phyloP scores from a whole-genome alignment of 2,329 filamentous ascomycete species.

The Calonectria montana region DNA sequence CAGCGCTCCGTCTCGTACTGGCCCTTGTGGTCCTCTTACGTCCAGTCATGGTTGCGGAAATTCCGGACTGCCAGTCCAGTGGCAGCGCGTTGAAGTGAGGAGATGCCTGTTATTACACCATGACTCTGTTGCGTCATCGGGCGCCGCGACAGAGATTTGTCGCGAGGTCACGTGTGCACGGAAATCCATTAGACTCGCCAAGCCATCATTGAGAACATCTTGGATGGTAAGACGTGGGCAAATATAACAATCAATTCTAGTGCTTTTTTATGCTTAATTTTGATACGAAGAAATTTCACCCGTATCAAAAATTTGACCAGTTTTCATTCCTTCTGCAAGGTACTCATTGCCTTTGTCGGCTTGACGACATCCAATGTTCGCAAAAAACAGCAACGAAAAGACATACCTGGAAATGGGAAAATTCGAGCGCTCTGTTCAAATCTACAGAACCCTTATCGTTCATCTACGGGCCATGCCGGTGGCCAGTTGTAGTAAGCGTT shows the following conservation, averaged over 20 bases:
- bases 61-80: not conserved
- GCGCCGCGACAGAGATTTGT: conserved; percentile 6
- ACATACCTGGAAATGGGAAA: no score
- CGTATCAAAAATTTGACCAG: not conserved
- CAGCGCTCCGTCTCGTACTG: conserved; percentile 30
- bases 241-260: not conserved
- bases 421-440: no score
- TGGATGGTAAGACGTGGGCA: not conserved
- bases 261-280: not conserved
- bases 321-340: not conserved
- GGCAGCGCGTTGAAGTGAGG: conserved; percentile 18
- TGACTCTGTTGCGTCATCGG: conserved; percentile 40
- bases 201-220: not conserved
- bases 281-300: not conserved
- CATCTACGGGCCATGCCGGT: no score
- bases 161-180: conserved; percentile 36
- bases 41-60: conserved; percentile 45
- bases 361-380: not conserved
- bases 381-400: no score
- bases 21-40: conserved; percentile 43
- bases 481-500: no score
- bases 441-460: no score
- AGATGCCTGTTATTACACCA: conserved; percentile 29
- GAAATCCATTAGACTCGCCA: not conserved
- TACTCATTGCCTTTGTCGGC: not conserved